Evolutionary conservation across 108 stramenopile genomes (phyloP).

Genomic region (Cyclotella choctawhatcheeana): DNA sequence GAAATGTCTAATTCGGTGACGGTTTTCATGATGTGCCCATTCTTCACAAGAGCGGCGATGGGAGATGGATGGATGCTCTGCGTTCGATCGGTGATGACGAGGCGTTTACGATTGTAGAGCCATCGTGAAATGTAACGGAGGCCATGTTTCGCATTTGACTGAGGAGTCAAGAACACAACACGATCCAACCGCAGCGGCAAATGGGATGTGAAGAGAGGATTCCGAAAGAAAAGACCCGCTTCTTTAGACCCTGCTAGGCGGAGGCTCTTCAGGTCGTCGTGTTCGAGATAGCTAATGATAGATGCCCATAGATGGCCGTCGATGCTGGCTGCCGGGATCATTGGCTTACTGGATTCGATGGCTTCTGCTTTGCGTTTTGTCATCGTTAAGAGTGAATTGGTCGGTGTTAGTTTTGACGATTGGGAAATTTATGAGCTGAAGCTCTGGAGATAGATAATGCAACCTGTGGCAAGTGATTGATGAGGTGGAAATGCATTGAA

Average conservation of each 20-base stretch:
- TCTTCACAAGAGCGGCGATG: background rate
- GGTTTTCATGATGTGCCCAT: background rate
- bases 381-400: too few species aligned
- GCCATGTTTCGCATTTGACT: background rate
- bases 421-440: too few species aligned
- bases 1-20: background rate
- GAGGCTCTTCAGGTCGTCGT: background rate
- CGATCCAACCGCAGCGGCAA: background rate
- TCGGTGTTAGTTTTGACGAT: too few species aligned
- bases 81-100: background rate
- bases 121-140: too few species aligned
- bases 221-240: background rate
- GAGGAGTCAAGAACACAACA: background rate
- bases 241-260: background rate
- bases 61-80: background rate
- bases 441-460: too few species aligned
- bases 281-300: background rate
- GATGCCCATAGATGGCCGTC: background rate
- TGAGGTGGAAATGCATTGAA: too few species aligned
- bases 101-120: conserved; percentile 1
- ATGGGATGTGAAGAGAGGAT: conserved; percentile 1
- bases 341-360: background rate
- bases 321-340: background rate
- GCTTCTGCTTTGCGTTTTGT: background rate
- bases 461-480: too few species aligned